phyloP scores from a whole-genome alignment of 768 basidiomycete species.

The Pulveroboletus sp. region DNA sequence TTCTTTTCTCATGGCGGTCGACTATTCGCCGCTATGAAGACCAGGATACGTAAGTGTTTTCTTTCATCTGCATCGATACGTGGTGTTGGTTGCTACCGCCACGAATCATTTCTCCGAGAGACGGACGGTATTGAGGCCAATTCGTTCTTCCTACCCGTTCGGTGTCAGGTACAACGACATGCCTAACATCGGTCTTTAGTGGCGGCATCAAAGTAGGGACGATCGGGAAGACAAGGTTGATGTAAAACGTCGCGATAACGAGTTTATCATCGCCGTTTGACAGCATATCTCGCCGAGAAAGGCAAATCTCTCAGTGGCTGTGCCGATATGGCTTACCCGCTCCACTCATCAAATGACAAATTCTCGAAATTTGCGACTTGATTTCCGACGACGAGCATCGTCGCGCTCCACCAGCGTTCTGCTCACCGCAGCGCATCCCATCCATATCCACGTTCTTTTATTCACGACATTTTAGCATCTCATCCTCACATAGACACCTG shows the following conservation, averaged over 20 bases:
- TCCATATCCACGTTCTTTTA: slow-evolving; percentile 9
- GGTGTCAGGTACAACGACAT: no score
- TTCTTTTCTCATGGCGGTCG: slow-evolving; percentile 3
- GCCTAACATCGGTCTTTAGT: no score
- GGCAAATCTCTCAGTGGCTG: slow-evolving; percentile 21
- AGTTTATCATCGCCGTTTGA: not conserved
- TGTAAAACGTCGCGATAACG: no score
- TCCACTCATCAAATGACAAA: slow-evolving; percentile 24
- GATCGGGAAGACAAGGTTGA: slow-evolving; percentile 1
- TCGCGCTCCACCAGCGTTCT: slow-evolving; percentile 2
- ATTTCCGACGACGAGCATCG: slow-evolving; percentile 15
- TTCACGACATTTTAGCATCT: slow-evolving; percentile 14
- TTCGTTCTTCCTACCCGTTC: not conserved
- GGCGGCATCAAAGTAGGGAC: not conserved
- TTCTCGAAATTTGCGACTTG: slow-evolving; percentile 17
- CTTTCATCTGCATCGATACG: not conserved
- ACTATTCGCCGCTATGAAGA: not conserved
- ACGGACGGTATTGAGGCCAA: not conserved
- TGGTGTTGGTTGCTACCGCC: not conserved
- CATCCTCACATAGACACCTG: not conserved
- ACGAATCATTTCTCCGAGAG: not conserved
- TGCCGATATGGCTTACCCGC: slow-evolving; percentile 14
- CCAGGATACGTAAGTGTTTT: slow-evolving; percentile 15
- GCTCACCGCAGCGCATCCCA: not conserved
- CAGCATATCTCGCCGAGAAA: slow-evolving; percentile 2